Percentiles rank a stretch among this genome's conserved stretches.
Conservation (phyloP, 1,284 basidiomycete species). For the Melampsora americana region DNA sequence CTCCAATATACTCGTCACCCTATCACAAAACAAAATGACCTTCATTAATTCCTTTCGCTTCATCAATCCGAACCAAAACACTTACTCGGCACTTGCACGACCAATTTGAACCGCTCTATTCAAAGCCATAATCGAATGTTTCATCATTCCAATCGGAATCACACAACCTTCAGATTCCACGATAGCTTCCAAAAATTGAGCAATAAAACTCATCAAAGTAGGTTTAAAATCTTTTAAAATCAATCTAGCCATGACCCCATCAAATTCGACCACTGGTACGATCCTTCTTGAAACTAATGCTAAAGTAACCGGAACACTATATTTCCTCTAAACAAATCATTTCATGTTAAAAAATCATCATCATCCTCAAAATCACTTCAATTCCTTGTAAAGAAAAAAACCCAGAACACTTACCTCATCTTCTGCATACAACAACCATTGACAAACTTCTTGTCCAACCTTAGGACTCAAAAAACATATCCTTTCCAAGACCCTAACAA, state of each 20-base stretch:
- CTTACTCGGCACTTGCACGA: slow-evolving; percentile 76
- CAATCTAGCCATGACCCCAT: slow-evolving; percentile 85
- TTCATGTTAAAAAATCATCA: not conserved
- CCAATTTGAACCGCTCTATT: slow-evolving; percentile 60
- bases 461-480: slow-evolving; percentile 85
- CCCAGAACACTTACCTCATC: slow-evolving; percentile 64
- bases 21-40: not conserved
- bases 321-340: slow-evolving; percentile 78
- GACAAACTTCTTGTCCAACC: slow-evolving; percentile 92
- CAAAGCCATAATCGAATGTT: slow-evolving; percentile 42
- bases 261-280: slow-evolving; percentile 74
- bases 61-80: slow-evolving; percentile 47
- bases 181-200: slow-evolving; percentile 80
- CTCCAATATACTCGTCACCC: slow-evolving; percentile 28
- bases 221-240: slow-evolving; percentile 71
- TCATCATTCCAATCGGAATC: slow-evolving; percentile 64
- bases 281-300: slow-evolving; percentile 80
- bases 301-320: slow-evolving; percentile 89
- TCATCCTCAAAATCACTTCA: slow-evolving; percentile 57
- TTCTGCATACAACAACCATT: slow-evolving; percentile 94
- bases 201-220: slow-evolving; percentile 75
- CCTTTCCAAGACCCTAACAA: slow-evolving; percentile 80
- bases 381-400: slow-evolving; percentile 63
- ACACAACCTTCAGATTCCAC: slow-evolving; percentile 64
- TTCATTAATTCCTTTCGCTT: not conserved